Conservation (phyloP, 805 yeast genomes). For the Cyberlindnera xishuangbannaensis region DNA sequence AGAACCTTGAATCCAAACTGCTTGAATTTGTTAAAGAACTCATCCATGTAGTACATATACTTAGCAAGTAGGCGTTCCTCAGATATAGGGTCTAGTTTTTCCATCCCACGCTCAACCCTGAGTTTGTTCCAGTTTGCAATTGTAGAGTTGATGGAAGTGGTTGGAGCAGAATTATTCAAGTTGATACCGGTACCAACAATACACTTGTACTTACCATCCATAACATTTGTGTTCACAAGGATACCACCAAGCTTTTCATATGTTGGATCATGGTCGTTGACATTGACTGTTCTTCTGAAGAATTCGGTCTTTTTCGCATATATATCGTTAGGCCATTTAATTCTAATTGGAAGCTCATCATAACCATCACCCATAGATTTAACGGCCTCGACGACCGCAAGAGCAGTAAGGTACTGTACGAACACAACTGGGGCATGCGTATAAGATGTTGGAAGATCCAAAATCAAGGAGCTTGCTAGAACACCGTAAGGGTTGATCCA, state of each 20-base stretch:
- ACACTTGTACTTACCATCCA: constrained; percentile 53
- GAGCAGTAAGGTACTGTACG: constrained; percentile 75
- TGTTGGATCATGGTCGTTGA: constrained; percentile 53
- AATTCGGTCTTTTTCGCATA: constrained; percentile 67
- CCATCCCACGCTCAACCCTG: constrained; percentile 36
- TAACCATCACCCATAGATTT: constrained; percentile 55
- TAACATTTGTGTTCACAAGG: constrained; percentile 69
- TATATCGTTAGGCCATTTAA: constrained; percentile 97
- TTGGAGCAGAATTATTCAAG: constrained; percentile 80
- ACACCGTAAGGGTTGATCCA: constrained; percentile 97
- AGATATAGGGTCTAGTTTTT: constrained; percentile 21
- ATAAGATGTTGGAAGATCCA: constrained; percentile 44
- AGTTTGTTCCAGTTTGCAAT: constrained; percentile 54
- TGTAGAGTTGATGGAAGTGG: constrained; percentile 77
- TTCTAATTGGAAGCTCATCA: constrained; percentile 67
- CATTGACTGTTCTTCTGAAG: constrained; percentile 34
- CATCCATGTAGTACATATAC: constrained; percentile 59
- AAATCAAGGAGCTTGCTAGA: constrained; percentile 69
- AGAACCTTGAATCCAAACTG: constrained; percentile 63
- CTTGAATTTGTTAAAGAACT: constrained; percentile 52
- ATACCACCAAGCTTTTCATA: constrained; percentile 81
- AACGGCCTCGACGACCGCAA: constrained; percentile 80
- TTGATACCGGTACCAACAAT: constrained; percentile 88
- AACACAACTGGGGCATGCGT: constrained; percentile 64
- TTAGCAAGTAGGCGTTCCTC: constrained; percentile 58